Evolutionary conservation across 345 rosid species (phyloP).

Genomic region (Syzygium aqueum): DNA sequence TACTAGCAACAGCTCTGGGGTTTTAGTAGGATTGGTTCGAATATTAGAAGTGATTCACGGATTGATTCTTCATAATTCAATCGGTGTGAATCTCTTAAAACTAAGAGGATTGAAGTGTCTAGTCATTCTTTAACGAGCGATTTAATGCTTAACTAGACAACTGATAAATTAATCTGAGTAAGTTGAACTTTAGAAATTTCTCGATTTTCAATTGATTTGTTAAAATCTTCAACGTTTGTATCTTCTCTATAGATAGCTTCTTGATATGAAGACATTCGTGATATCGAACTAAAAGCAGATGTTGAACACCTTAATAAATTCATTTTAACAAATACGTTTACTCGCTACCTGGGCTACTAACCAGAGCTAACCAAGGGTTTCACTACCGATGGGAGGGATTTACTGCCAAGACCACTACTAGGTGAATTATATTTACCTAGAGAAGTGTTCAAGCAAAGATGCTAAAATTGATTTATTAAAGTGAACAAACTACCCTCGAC

Average conservation of each 20-base stretch:
- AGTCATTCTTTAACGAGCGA: not conserved
- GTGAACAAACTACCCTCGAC: too few species aligned
- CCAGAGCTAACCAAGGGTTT: not conserved
- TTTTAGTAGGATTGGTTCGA: not conserved
- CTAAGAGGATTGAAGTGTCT: not conserved
- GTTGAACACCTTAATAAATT: not conserved
- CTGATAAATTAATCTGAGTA: not conserved
- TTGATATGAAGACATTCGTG: not conserved
- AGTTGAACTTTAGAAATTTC: not conserved
- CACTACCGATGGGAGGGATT: not conserved
- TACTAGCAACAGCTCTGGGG: not conserved
- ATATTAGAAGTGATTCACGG: rapidly evolving
- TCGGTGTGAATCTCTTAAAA: not conserved
- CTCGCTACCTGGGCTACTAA: not conserved
- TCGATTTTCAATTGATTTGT: not conserved
- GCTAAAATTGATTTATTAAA: too few species aligned
- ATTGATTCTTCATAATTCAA: not conserved
- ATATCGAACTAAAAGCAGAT: not conserved
- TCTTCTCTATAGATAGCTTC: not conserved
- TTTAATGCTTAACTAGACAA: not conserved
- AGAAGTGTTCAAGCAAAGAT: too few species aligned
- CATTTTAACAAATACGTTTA: not conserved
- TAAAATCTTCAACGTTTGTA: not conserved
- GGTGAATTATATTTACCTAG: too few species aligned
- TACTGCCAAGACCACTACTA: not conserved